A percentile compares a stretch with the other conserved stretches of the same genome.
These are phyloP conservation scores for Candida golubevii DNA, from an alignment of 805 yeast species.

Conservation along the genomic window DNA sequence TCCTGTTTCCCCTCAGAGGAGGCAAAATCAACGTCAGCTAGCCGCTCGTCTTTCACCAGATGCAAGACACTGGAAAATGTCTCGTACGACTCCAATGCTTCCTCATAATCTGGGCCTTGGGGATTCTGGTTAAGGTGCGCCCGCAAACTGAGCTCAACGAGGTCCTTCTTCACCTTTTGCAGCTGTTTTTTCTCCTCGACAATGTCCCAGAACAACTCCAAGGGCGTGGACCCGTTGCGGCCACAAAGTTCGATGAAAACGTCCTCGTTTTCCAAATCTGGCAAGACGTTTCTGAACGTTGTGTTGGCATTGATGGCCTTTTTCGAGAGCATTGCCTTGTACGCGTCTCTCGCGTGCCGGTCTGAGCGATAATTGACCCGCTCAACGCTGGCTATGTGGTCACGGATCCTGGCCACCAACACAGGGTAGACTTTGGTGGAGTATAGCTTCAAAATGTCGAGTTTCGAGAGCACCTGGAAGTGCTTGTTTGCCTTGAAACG, in stretches of 20 bases:
- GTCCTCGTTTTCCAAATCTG: slow-evolving; percentile 48
- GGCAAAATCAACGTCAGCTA: slow-evolving; percentile 20
- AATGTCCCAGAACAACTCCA: slow-evolving; percentile 72
- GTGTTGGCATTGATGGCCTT: slow-evolving; percentile 45
- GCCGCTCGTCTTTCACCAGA: slow-evolving; percentile 27
- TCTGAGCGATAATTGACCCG: slow-evolving; percentile 50
- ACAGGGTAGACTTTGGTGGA: slow-evolving; percentile 33
- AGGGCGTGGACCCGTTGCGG: slow-evolving; percentile 70
- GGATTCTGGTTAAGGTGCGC: slow-evolving; percentile 18
- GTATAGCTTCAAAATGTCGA: slow-evolving; percentile 58
- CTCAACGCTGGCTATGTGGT: slow-evolving; percentile 22
- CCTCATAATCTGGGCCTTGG: slow-evolving; percentile 16
- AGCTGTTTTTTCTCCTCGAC: slow-evolving; percentile 58
- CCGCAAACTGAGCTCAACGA: slow-evolving; percentile 49
- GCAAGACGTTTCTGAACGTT: slow-evolving; percentile 55
- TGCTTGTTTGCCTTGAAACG: slow-evolving; percentile 59
- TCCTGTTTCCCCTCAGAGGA: slow-evolving; percentile 19
- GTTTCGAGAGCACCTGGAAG: slow-evolving; percentile 45
- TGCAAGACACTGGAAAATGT: slow-evolving; percentile 18
- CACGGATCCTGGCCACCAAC: slow-evolving; percentile 18
- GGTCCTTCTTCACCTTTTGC: slow-evolving; percentile 55
- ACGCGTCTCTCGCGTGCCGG: slow-evolving; percentile 61
- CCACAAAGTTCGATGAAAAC: slow-evolving; percentile 64
- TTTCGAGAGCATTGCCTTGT: slow-evolving; percentile 42
- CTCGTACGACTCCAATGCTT: slow-evolving; percentile 15